phyloP scores from a whole-genome alignment of 75 land plant species.

The Cryptomeria japonica region DNA sequence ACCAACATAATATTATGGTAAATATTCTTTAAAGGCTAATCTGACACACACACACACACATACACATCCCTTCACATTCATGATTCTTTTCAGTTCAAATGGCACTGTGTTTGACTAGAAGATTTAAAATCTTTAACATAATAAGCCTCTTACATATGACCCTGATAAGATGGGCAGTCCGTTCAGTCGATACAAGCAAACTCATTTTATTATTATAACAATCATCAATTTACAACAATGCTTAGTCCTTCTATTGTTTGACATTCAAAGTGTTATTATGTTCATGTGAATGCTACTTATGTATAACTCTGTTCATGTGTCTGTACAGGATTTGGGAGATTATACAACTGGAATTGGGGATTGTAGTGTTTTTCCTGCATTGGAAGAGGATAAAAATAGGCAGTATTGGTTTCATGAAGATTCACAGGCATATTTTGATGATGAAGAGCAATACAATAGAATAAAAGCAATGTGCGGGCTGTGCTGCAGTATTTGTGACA shows the following conservation, averaged over 20 bases:
- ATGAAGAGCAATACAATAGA: constrained; percentile 81
- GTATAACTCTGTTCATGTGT: neutral
- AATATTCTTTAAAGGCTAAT: neutral
- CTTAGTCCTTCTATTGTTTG: neutral
- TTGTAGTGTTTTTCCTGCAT: constrained; percentile 57
- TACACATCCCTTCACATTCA: neutral
- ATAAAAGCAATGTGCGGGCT: constrained; percentile 90
- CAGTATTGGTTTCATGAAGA: constrained; percentile 70
- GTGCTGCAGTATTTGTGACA: constrained; percentile 45
- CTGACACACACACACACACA: neutral
- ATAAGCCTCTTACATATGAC: neutral
- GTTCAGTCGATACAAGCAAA: neutral
- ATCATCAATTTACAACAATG: neutral
- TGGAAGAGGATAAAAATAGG: constrained; percentile 38
- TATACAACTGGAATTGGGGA: constrained; percentile 66
- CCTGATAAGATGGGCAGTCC: no score
- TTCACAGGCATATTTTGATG: constrained; percentile 80
- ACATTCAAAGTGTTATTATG: neutral
- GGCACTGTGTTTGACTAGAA: neutral
- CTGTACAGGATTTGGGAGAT: constrained; percentile 47
- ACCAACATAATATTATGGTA: neutral
- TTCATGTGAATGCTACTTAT: neutral
- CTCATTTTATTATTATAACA: neutral
- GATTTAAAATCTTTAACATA: neutral
- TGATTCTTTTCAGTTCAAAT: neutral